Evolutionary conservation across 2,329 filamentous ascomycete genomes (phyloP).

Genomic region (Madurella mycetomatis): DNA sequence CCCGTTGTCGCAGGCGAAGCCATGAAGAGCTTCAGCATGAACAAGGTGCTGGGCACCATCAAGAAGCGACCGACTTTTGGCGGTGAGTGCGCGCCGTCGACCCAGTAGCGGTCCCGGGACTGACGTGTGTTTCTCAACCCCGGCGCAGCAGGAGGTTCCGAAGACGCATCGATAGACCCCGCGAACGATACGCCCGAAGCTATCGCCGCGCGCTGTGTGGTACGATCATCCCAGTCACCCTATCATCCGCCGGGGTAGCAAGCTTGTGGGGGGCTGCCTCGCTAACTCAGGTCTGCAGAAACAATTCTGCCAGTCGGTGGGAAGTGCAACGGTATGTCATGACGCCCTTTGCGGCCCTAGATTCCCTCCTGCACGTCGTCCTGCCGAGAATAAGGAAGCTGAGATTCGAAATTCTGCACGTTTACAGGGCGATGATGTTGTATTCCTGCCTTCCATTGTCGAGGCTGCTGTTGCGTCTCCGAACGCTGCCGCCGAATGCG

Average conservation of each 20-base stretch:
- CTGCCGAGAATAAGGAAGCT: background rate
- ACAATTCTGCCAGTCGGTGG: constrained; percentile 75
- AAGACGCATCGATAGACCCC: constrained; percentile 26
- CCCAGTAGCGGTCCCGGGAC: background rate
- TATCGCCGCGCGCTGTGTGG: constrained; percentile 61
- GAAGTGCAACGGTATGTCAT: constrained; percentile 49
- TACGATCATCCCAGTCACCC: constrained; percentile 38
- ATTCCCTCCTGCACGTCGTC: background rate
- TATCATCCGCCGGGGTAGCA: constrained; percentile 1
- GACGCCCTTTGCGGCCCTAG: background rate
- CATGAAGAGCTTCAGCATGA: constrained; percentile 51
- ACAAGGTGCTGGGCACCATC: constrained; percentile 53
- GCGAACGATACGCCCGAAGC: constrained; percentile 60
- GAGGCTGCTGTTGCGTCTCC: constrained; percentile 93
- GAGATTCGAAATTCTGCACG: background rate
- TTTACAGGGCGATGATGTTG: constrained; percentile 74
- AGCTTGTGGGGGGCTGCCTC: background rate
- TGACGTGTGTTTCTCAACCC: constrained; percentile 7
- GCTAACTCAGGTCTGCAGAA: constrained; percentile 46
- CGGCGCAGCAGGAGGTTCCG: constrained; percentile 14
- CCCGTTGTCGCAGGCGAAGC: constrained; percentile 29
- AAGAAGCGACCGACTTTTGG: constrained; percentile 41
- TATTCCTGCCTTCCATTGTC: constrained; percentile 89
- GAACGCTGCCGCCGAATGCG: constrained; percentile 74
- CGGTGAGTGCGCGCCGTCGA: constrained; percentile 1